Evolutionary conservation across 768 basidiomycete species (phyloP).

Genomic region (Termitomyces sp.): DNA sequence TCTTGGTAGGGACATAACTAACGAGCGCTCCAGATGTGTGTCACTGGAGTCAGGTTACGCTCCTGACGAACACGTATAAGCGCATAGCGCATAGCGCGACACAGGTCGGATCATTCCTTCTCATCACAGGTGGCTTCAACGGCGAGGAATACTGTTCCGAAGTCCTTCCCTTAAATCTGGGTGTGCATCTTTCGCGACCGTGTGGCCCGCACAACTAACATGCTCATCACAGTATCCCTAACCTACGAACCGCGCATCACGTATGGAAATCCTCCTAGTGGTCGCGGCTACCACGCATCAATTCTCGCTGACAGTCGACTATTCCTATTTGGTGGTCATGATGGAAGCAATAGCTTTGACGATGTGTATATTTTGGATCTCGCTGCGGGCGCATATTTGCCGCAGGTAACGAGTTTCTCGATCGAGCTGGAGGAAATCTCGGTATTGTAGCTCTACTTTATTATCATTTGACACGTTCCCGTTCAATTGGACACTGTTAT

Average conservation of each 20-base stretch:
- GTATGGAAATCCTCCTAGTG: conserved; percentile 63
- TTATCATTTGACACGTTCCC: neutral
- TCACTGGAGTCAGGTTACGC: conserved; percentile 44
- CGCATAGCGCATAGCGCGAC: conserved; percentile 85
- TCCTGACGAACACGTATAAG: conserved; percentile 38
- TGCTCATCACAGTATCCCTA: conserved; percentile 64
- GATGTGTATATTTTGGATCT: conserved; percentile 86
- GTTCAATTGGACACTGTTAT: too few relatives aligned
- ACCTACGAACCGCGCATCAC: conserved; percentile 75
- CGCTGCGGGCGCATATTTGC: conserved; percentile 83
- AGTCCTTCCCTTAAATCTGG: conserved; percentile 82
- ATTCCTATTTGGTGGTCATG: conserved; percentile 86
- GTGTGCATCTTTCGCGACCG: conserved; percentile 33
- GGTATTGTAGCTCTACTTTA: neutral
- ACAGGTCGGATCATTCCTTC: conserved; percentile 89
- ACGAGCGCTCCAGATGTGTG: conserved; percentile 31
- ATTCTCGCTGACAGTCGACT: conserved; percentile 80
- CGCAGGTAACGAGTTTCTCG: conserved; percentile 79
- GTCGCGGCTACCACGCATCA: conserved; percentile 83
- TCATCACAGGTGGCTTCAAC: conserved; percentile 87
- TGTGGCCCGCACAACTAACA: neutral
- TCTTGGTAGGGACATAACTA: neutral
- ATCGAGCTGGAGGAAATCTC: conserved; percentile 36
- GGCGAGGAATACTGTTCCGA: conserved; percentile 71
- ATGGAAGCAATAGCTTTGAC: conserved; percentile 79